Evolutionary conservation across 176 grass and related monocot species (phyloP).

Genomic region (Juncus inflexus): DNA sequence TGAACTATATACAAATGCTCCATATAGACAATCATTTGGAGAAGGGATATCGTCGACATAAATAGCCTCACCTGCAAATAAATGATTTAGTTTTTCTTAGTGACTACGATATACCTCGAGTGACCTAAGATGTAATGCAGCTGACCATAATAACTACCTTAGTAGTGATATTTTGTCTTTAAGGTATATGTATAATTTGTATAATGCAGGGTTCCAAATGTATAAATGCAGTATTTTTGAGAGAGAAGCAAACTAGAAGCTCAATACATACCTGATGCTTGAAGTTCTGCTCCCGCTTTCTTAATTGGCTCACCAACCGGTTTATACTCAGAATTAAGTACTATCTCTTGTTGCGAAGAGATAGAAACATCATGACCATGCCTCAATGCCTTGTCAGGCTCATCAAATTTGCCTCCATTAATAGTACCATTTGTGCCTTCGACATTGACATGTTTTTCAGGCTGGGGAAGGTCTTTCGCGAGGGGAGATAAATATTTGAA

Average conservation of each 20-base stretch:
- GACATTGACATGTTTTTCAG: constrained; percentile 3
- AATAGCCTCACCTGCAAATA: constrained; percentile 33
- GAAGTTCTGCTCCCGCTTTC: constrained; percentile 33
- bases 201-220: too few species aligned
- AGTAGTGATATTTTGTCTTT: not conserved
- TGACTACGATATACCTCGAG: too few species aligned
- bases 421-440: constrained; percentile 8
- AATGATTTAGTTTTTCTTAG: not conserved
- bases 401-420: not conserved
- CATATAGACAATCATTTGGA: constrained; percentile 34
- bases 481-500: constrained; percentile 29
- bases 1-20: constrained; percentile 36
- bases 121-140: too few species aligned
- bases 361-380: not conserved
- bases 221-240: too few species aligned
- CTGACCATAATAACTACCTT: not conserved
- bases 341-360: constrained; percentile 29
- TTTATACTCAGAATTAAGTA: constrained; percentile 15
- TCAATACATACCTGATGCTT: constrained; percentile 37
- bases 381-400: not conserved
- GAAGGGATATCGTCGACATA: constrained; percentile 38
- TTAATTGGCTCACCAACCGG: constrained; percentile 34
- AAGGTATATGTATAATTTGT: too few species aligned
- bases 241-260: not conserved
- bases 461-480: constrained; percentile 5